Evolutionary conservation across 257 asterid species (phyloP), one percentile per base, ranked within the genome.

Genomic region (Fraxinus excelsior): DNA sequence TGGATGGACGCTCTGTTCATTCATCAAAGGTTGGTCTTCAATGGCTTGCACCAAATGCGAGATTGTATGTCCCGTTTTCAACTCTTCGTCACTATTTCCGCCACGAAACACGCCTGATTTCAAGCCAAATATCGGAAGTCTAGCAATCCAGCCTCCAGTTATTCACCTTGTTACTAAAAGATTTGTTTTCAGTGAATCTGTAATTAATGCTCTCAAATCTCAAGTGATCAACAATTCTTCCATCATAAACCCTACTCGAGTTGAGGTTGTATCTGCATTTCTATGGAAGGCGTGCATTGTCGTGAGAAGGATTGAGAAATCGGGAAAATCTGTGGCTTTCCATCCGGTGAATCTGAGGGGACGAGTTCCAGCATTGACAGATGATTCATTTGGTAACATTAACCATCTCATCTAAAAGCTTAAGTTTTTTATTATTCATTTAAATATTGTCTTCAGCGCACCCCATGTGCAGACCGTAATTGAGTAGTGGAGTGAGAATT

Each of bases 311-410:
- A 23, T 70, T 3, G 65, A 64, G 19, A 11, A 42, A 12, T 11
- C 66, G 0, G 72, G 46, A 21, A 29, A 11, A 7, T 87, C 95
- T 0, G 80, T 85, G 0, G 86, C 87, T 11, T 80, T 68, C 32
- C 79, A 86, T 23, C 94, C 96, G 0, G 88, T 88, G 13, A 90
- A 86, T 81, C 35, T 91, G 40, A 83, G 97, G 73, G 81, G 88
- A n/a, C 78, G 74, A 44, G 74, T 74, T 19, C 82, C 88, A 1
- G 12, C 18, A 1, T 9, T 90, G 53, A 72, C 85, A 0, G 87
- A 88, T 64, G 60, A 66, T 82, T 87, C 91, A 0, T 91, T 91
- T 31, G 96, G 97, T 0, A 60, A 60, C 2, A 16, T n/a, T 60
- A 8, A 60, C 4, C 67, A 2, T 23, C 32, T 23, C 16, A 40